Percentiles rank a stretch among this genome's conserved stretches.
These are phyloP conservation scores for Iris pallida DNA, from an alignment of 116 monocot genomes.

Conservation along the genomic window DNA sequence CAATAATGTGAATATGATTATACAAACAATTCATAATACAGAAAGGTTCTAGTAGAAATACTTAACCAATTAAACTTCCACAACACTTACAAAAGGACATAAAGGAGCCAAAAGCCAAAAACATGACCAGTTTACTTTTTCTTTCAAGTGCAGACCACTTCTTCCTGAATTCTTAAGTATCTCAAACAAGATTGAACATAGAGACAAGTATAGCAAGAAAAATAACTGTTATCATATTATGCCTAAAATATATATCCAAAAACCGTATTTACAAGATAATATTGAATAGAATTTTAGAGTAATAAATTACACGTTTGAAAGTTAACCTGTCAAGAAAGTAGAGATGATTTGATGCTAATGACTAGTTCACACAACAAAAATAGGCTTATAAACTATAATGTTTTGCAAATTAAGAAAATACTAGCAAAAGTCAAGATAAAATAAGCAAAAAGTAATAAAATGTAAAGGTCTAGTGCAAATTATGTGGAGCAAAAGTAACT, in stretches of 20 bases:
- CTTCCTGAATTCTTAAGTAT: too few species aligned
- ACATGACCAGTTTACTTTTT: too few species aligned
- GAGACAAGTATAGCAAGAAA: too few species aligned
- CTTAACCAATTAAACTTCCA: too few species aligned
- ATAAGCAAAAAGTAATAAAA: background rate
- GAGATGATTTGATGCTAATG: background rate
- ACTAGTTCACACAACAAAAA: background rate
- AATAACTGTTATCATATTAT: background rate
- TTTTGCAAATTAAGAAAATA: background rate
- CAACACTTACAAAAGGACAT: too few species aligned
- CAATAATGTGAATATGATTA: too few species aligned
- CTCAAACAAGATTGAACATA: too few species aligned
- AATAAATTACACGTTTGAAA: background rate
- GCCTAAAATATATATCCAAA: background rate
- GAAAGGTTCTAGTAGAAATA: too few species aligned
- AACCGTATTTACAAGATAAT: background rate
- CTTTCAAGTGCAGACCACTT: too few species aligned
- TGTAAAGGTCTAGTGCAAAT: background rate
- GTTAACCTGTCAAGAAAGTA: background rate
- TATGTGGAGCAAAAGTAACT: background rate
- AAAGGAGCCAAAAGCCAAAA: too few species aligned
- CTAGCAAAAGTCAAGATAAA: background rate
- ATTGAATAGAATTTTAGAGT: background rate
- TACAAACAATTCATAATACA: too few species aligned
- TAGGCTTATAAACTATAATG: too few species aligned